A percentile compares a stretch with the other conserved stretches of the same genome.
Conservation (phyloP, 257 asterid species). For the Solanum sitiens region DNA sequence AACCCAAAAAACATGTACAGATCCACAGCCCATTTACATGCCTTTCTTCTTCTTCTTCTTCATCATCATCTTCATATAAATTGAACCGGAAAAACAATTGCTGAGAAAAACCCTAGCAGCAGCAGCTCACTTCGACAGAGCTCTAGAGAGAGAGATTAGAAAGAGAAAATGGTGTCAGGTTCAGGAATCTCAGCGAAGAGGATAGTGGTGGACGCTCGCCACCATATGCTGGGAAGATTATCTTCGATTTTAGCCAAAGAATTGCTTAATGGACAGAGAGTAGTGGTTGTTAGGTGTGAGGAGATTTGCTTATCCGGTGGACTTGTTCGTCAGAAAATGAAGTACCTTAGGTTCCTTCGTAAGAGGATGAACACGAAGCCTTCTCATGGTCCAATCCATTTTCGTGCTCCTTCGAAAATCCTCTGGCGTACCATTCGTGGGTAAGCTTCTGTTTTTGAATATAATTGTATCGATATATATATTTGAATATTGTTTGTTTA, state of each 20-base stretch:
- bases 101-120: not conserved
- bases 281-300: not conserved
- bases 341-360: not conserved
- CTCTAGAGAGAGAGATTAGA: not conserved
- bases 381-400: not conserved
- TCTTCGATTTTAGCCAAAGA: not conserved
- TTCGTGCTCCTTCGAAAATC: conserved; percentile 1
- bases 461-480: not conserved
- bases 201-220: not conserved
- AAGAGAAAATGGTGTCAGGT: not conserved
- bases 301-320: not conserved
- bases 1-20: not conserved
- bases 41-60: not conserved
- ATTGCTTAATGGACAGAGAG: not conserved
- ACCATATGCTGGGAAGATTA: not conserved
- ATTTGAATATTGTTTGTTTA: not conserved
- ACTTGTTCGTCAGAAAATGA: not conserved
- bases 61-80: not conserved
- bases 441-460: not conserved
- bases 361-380: not conserved
- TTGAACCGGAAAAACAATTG: not conserved
- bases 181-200: not conserved
- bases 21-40: not conserved
- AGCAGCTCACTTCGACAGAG: not conserved
- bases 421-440: not conserved